Evolutionary conservation across 495 filamentous ascomycete genomes (phyloP).

Genomic region (Lasiosphaeris hirsuta): DNA sequence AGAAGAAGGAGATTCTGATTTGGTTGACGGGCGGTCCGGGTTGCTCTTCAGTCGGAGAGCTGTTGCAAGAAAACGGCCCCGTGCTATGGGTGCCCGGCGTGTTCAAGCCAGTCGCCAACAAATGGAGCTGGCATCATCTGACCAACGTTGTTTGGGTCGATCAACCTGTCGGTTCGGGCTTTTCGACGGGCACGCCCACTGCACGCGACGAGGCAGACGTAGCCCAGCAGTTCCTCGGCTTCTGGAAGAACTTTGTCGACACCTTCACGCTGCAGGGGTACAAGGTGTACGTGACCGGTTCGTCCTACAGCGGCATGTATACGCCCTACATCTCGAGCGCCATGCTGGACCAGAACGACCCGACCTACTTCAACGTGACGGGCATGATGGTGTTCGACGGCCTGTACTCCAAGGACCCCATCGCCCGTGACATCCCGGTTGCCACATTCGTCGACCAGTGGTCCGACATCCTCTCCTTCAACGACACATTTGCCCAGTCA

Average conservation of each 20-base stretch:
- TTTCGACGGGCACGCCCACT: conserved; percentile 57
- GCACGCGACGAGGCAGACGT: conserved; percentile 63
- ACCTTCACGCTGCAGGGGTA: conserved; percentile 62
- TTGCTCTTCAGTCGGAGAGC: conserved; percentile 64
- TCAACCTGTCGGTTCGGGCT: conserved; percentile 76
- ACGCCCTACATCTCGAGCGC: conserved; percentile 75
- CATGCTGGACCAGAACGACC: conserved; percentile 68
- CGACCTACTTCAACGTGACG: conserved; percentile 60
- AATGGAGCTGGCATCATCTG: conserved; percentile 67
- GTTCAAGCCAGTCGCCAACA: conserved; percentile 59
- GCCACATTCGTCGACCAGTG: conserved; percentile 64
- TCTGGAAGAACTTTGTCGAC: conserved; percentile 67
- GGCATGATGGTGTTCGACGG: conserved; percentile 71
- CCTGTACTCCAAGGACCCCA: conserved; percentile 49
- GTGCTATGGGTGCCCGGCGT: conserved; percentile 72
- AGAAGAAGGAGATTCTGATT: conserved; percentile 63
- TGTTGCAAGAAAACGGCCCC: conserved; percentile 75
- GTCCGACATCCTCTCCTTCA: conserved; percentile 58
- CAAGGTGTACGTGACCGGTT: conserved; percentile 67
- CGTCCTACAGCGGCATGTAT: conserved; percentile 67
- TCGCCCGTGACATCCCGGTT: conserved; percentile 52
- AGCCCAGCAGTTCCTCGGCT: conserved; percentile 64
- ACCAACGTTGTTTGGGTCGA: conserved; percentile 76
- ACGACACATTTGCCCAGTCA: conserved; percentile 58
- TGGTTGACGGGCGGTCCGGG: conserved; percentile 71